phyloP scores from a whole-genome alignment of 306 rosid species.

The Pterocarpus macrocarpus region DNA sequence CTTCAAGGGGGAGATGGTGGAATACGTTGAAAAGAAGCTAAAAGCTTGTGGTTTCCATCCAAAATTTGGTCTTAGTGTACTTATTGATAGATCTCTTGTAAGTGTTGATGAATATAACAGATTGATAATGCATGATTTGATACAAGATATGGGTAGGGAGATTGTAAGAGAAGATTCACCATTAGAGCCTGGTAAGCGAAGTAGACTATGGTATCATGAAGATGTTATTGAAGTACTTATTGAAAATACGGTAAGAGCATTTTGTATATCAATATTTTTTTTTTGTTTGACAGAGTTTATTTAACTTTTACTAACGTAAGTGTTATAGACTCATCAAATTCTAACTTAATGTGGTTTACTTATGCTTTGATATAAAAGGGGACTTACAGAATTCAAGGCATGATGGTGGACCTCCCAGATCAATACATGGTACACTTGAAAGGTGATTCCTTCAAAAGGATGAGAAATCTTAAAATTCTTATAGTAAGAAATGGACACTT shows the following conservation, averaged over 20 bases:
- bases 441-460: slow-evolving; percentile 45
- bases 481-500: slow-evolving; percentile 47
- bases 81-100: slow-evolving; percentile 53
- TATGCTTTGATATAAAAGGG: slow-evolving; percentile 41
- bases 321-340: neutral
- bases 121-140: slow-evolving; percentile 61
- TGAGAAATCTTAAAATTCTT: slow-evolving; percentile 51
- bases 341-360: neutral
- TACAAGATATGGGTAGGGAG: slow-evolving; percentile 60
- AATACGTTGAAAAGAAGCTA: slow-evolving; percentile 43
- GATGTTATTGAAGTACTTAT: slow-evolving; percentile 51
- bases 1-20: slow-evolving; percentile 45
- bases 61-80: slow-evolving; percentile 45
- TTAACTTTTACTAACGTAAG: neutral
- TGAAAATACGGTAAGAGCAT: slow-evolving; percentile 46
- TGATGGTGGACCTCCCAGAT: slow-evolving; percentile 51
- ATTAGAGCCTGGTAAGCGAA: slow-evolving; percentile 49
- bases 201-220: slow-evolving; percentile 55
- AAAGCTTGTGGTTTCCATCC: slow-evolving; percentile 47
- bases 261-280: neutral
- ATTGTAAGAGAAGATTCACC: slow-evolving; percentile 55
- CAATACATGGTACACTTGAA: slow-evolving; percentile 47
- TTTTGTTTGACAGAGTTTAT: neutral
- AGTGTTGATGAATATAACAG: slow-evolving; percentile 35
- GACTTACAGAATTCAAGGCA: slow-evolving; percentile 53